Evolutionary conservation across 345 rosid genomes (phyloP), one percentile per base, ranked within the genome.

Genomic region (Theobroma cacao): DNA sequence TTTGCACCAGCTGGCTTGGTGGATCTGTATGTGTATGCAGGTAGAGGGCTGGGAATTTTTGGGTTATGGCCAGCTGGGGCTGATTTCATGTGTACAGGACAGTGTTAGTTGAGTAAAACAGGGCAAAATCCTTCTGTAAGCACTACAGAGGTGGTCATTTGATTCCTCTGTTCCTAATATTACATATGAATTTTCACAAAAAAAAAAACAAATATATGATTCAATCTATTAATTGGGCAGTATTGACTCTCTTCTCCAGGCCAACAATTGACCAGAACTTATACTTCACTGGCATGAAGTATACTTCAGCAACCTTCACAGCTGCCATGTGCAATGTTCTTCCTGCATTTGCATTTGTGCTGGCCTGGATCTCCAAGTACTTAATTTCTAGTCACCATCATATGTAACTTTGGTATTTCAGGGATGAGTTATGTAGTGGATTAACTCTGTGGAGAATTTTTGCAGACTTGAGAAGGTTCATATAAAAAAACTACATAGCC

Each of bases 301-400:
- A 85, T 72, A 93, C 99, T 5, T 88, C 95, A 13, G 99, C 99
- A 17, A 90, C 97, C 18, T 93, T 91, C 83, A 77, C 97, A 56
- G 40, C 95, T 65, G 91, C 99, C 45, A 86, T 94, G 95, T 75
- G 88, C 83, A 96, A 94, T 78, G 70, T 92, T 74, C 88, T 91
- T 38, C 99, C 99, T 3, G 98, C 98, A 64, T 90, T 93, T 52
- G 89, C 97, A 41, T 93, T 95, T 82, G 43, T 93, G 7, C 81
- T 95, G 94, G 98, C 99, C 41, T 95, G 99, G 96, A 67, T 86
- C 40, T 80, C 84, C 72, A 84, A 92, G 99, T 95, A 85, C 50
- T 14, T 61, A 58, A 18, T 33, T 63, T 45, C n/a, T 12, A 40
- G 31, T 18, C 53, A 9, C 48, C 26, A 10, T 65, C 3, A 8